These are phyloP conservation scores for Curvularia lunata DNA, from an alignment of 2,329 filamentous ascomycete species.

Conservation along the genomic window DNA sequence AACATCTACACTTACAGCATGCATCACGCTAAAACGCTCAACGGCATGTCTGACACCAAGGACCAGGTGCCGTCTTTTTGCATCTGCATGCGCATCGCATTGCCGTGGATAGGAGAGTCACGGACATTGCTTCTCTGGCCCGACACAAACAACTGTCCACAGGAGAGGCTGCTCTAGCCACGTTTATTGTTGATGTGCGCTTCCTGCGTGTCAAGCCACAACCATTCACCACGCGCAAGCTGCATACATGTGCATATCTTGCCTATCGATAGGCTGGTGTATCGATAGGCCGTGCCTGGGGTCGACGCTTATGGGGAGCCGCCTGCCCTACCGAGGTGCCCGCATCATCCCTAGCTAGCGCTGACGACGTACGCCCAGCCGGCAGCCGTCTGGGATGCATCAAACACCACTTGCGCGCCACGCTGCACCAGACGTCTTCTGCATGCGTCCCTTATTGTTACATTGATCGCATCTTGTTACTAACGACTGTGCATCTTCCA, in stretches of 20 bases:
- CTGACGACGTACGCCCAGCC: conserved; percentile 18
- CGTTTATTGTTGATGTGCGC: neutral
- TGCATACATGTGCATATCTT: neutral
- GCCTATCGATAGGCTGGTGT: conserved; percentile 9
- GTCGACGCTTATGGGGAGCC: conserved; percentile 13
- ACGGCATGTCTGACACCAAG: neutral
- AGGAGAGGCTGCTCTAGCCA: neutral
- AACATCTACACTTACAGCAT: neutral
- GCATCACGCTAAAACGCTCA: neutral
- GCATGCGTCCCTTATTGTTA: conserved; percentile 3
- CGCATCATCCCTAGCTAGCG: conserved; percentile 9
- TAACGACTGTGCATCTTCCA: conserved; percentile 1
- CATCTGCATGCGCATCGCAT: neutral
- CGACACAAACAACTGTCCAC: neutral
- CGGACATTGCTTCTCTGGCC: neutral
- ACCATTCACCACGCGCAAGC: neutral
- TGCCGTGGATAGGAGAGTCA: neutral
- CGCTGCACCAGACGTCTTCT: conserved; percentile 2
- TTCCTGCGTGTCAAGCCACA: neutral
- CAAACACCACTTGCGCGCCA: conserved; percentile 20
- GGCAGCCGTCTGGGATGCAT: conserved; percentile 12
- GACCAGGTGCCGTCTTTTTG: neutral
- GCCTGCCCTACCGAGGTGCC: conserved; percentile 7
- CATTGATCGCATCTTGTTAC: conserved; percentile 2
- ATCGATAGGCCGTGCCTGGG: conserved; percentile 13